Percentiles rank a stretch among this genome's conserved stretches.
phyloP scores from a whole-genome alignment of 331 rosid species.

The Pyracantha coccinea region DNA sequence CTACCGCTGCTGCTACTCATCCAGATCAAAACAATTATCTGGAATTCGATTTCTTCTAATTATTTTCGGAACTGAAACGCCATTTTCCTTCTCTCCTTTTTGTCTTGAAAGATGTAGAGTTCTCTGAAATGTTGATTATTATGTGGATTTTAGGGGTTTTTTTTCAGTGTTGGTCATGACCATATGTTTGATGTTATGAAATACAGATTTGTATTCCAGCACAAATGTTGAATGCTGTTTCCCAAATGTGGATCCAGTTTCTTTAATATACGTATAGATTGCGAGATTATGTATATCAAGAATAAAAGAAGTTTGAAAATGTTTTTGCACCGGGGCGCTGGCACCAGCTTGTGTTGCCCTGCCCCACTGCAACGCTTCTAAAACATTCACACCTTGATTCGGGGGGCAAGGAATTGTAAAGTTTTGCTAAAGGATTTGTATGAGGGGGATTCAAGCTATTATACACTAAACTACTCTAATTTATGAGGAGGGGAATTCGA shows the following conservation, averaged over 20 bases:
- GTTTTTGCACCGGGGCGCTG: too few species aligned
- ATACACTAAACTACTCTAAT: too few species aligned
- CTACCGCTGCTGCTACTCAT: slow-evolving; percentile 11
- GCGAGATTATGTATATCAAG: too few species aligned
- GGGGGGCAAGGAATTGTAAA: too few species aligned
- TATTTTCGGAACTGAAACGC: slow-evolving; percentile 16
- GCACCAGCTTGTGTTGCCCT: too few species aligned
- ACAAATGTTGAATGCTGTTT: slow-evolving; percentile 10
- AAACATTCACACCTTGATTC: too few species aligned
- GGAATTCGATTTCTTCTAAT: slow-evolving; percentile 49
- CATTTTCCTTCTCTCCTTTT: slow-evolving; percentile 5
- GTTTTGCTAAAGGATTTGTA: too few species aligned
- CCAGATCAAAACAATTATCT: slow-evolving; percentile 38
- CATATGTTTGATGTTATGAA: slow-evolving; percentile 25
- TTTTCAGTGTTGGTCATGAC: slow-evolving; percentile 7
- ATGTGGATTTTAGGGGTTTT: slow-evolving; percentile 3
- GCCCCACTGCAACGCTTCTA: too few species aligned
- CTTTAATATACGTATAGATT: not conserved
- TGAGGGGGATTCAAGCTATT: too few species aligned
- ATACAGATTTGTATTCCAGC: slow-evolving; percentile 18
- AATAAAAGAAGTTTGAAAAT: too few species aligned
- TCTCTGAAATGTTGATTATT: not conserved
- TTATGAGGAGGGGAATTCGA: too few species aligned
- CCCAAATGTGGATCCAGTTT: slow-evolving; percentile 13
- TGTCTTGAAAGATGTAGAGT: slow-evolving; percentile 18